Evolutionary conservation across 176 grass and related monocot species (phyloP).

Genomic region (Olyra latifolia): DNA sequence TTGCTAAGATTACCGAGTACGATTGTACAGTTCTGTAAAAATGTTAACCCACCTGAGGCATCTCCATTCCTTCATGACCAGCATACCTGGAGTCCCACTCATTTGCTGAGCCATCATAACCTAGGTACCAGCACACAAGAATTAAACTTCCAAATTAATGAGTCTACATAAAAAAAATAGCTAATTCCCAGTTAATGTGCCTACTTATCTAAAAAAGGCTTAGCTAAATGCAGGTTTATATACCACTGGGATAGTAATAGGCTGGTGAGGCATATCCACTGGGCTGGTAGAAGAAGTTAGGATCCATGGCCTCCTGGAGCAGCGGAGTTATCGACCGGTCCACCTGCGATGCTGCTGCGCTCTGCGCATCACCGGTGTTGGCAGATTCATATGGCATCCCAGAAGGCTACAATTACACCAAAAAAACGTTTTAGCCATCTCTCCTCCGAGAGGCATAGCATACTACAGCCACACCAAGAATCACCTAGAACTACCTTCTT

Average conservation of each 20-base stretch:
- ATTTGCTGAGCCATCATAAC: conserved; percentile 78
- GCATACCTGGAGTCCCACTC: conserved; percentile 81
- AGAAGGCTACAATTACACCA: conserved; percentile 39
- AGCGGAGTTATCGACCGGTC: conserved; percentile 75
- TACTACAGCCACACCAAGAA: background rate
- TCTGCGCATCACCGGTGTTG: conserved; percentile 47
- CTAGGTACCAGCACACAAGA: conserved; percentile 41
- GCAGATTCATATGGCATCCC: conserved; percentile 51
- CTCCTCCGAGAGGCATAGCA: background rate
- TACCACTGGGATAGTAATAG: conserved; percentile 70
- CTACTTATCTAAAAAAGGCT: background rate
- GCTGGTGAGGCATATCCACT: conserved; percentile 54
- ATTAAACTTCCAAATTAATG: background rate
- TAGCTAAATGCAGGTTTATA: background rate
- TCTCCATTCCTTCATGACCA: conserved; percentile 66
- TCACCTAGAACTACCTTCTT: conserved; percentile 47
- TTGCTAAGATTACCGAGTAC: background rate
- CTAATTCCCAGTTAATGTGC: background rate
- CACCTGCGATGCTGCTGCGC: conserved; percentile 14
- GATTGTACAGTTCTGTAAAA: background rate
- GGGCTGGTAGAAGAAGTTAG: conserved; percentile 62
- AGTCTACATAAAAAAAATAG: background rate
- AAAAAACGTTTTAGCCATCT: background rate
- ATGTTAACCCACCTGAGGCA: conserved; percentile 47
- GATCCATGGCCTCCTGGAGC: conserved; percentile 78